Conservation (phyloP, 164 flowering plant species). For the Warburgia ugandensis region DNA sequence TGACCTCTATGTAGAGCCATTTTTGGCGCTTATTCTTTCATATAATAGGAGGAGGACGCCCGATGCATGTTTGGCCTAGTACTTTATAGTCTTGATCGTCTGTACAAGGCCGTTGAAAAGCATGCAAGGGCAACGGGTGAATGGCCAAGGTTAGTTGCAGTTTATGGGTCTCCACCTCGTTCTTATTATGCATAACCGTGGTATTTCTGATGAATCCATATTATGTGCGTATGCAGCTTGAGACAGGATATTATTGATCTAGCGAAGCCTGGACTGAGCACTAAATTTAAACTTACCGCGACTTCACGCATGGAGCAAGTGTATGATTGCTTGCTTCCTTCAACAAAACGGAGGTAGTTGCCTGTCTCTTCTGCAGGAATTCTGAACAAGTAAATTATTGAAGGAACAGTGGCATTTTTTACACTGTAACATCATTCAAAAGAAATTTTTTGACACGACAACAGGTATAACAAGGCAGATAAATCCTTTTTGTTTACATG, state of each 20-base stretch:
- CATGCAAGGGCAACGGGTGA: slow-evolving; percentile 87
- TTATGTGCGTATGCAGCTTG: slow-evolving; percentile 40
- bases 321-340: slow-evolving; percentile 82
- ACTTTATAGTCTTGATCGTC: slow-evolving; percentile 61
- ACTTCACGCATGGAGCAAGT: slow-evolving; percentile 65
- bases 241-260: slow-evolving; percentile 70
- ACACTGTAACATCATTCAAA: too few species aligned
- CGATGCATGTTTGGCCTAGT: slow-evolving; percentile 64
- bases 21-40: not conserved
- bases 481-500: too few species aligned
- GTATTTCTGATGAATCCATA: not conserved
- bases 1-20: not conserved
- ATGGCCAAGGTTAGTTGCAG: slow-evolving; percentile 68
- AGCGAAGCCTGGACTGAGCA: slow-evolving; percentile 58
- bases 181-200: not conserved
- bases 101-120: slow-evolving; percentile 63
- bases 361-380: not conserved
- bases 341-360: slow-evolving; percentile 29
- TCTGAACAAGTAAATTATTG: not conserved
- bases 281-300: slow-evolving; percentile 46
- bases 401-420: not conserved
- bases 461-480: too few species aligned
- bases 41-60: slow-evolving; percentile 66
- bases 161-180: not conserved
- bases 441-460: too few species aligned